phyloP scores from a whole-genome alignment of 1,284 basidiomycete species.

The Cerioporus squamosus region DNA sequence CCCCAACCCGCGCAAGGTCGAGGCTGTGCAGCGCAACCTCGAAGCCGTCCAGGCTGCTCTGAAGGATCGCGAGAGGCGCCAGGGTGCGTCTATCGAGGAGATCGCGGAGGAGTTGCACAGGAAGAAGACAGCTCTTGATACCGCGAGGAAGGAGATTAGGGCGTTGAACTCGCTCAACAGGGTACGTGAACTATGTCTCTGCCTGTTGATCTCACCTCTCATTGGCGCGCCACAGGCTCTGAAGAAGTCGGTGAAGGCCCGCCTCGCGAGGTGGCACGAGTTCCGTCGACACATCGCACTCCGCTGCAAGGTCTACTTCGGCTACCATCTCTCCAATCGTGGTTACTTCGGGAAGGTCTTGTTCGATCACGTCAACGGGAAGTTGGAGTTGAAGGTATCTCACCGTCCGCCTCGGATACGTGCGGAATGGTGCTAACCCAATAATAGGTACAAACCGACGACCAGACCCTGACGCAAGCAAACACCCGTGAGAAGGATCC shows the following conservation, averaged over 20 bases:
- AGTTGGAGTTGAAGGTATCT: conserved; percentile 71
- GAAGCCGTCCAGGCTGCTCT: conserved; percentile 70
- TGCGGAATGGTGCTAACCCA: not conserved
- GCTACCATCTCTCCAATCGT: conserved; percentile 81
- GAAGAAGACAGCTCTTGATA: conserved; percentile 57
- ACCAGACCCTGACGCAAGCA: conserved; percentile 70
- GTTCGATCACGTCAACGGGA: conserved; percentile 80
- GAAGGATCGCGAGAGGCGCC: conserved; percentile 68
- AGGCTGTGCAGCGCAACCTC: conserved; percentile 63
- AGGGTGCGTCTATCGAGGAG: conserved; percentile 80
- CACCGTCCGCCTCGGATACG: no score
- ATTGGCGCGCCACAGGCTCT: conserved; percentile 36
- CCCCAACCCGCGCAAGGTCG: conserved; percentile 57
- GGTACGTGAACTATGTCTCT: conserved; percentile 39
- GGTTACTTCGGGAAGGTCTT: conserved; percentile 85
- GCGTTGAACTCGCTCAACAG: conserved; percentile 68
- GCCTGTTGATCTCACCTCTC: not conserved
- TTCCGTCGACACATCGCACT: conserved; percentile 88
- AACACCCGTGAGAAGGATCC: conserved; percentile 73
- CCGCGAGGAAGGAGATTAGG: conserved; percentile 62
- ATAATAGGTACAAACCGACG: conserved; percentile 75
- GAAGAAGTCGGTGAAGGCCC: conserved; percentile 63
- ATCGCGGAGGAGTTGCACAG: conserved; percentile 72
- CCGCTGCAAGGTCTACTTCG: conserved; percentile 85
- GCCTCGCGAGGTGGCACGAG: conserved; percentile 81